phyloP scores from a whole-genome alignment of 352 stramenopile species.

The Aphanomyces stellatus region DNA sequence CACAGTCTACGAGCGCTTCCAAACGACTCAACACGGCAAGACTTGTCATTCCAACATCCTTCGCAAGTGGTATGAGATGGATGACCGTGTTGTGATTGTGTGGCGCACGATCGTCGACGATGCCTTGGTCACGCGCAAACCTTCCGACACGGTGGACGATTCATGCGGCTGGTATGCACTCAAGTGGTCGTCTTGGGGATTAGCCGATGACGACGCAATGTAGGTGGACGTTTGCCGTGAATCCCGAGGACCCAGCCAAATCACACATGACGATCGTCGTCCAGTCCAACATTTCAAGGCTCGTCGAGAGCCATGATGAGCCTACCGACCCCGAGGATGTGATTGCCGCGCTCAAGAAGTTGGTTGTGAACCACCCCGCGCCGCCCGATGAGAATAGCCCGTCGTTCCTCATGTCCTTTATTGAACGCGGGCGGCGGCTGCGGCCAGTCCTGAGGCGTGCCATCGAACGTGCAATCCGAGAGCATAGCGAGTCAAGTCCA shows the following conservation, averaged over 20 bases:
- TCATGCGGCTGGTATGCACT: not conserved
- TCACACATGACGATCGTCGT: not conserved
- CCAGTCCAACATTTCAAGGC: not conserved
- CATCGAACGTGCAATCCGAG: not conserved
- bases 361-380: not conserved
- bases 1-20: not conserved
- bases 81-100: not conserved
- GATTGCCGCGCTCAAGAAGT: not conserved
- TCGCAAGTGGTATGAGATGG: not conserved
- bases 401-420: not conserved
- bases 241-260: not conserved
- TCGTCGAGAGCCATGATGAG: not conserved
- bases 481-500: not conserved
- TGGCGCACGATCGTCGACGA: not conserved
- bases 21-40: not conserved
- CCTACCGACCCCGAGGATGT: not conserved
- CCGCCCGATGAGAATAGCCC: not conserved
- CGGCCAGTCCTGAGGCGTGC: not conserved
- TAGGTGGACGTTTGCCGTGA: not conserved
- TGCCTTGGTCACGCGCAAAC: not conserved
- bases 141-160: not conserved
- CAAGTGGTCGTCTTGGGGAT: not conserved
- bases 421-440: not conserved
- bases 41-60: not conserved
- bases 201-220: not conserved